phyloP scores from a whole-genome alignment of 805 yeast genomes.

The Metschnikowia amazonensis region DNA sequence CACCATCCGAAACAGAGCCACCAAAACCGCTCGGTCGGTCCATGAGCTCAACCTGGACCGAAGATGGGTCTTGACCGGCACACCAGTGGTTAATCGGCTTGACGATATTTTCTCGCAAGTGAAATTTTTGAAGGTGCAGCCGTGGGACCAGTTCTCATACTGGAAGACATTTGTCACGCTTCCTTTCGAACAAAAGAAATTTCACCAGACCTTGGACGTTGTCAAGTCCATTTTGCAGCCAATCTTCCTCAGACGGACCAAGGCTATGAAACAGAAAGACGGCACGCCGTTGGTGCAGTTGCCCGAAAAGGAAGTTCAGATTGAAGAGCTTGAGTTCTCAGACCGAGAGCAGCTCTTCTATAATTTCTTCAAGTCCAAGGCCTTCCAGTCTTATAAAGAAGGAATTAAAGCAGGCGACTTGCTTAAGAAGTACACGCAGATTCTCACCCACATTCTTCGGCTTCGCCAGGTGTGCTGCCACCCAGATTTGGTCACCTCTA shows the following conservation, averaged over 20 bases:
- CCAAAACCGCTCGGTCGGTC: slow-evolving; percentile 77
- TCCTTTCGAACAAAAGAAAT: slow-evolving; percentile 75
- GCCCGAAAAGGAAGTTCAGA: slow-evolving; percentile 69
- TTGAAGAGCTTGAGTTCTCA: slow-evolving; percentile 65
- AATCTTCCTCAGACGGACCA: slow-evolving; percentile 76
- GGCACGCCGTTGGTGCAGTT: slow-evolving; percentile 73
- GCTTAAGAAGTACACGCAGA: slow-evolving; percentile 69
- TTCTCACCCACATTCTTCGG: slow-evolving; percentile 77
- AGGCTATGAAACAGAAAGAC: slow-evolving; percentile 68
- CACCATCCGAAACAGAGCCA: slow-evolving; percentile 71
- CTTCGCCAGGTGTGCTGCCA: slow-evolving; percentile 90
- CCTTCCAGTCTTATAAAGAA: slow-evolving; percentile 57
- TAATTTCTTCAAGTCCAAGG: slow-evolving; percentile 62
- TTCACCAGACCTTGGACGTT: slow-evolving; percentile 70
- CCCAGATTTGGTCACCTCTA: slow-evolving; percentile 55
- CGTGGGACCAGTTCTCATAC: slow-evolving; percentile 80
- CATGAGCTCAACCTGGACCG: slow-evolving; percentile 60
- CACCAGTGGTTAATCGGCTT: slow-evolving; percentile 83
- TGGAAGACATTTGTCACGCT: slow-evolving; percentile 84
- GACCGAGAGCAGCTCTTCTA: slow-evolving; percentile 65
- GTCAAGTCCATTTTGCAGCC: slow-evolving; percentile 87
- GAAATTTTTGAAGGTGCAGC: slow-evolving; percentile 72
- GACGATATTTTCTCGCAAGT: slow-evolving; percentile 83
- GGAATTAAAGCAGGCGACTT: slow-evolving; percentile 63
- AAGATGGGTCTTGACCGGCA: slow-evolving; percentile 87